Evolutionary conservation across 768 basidiomycete species (phyloP), one percentile per base, ranked within the genome.

Genomic region (Tulasnella calospora): DNA sequence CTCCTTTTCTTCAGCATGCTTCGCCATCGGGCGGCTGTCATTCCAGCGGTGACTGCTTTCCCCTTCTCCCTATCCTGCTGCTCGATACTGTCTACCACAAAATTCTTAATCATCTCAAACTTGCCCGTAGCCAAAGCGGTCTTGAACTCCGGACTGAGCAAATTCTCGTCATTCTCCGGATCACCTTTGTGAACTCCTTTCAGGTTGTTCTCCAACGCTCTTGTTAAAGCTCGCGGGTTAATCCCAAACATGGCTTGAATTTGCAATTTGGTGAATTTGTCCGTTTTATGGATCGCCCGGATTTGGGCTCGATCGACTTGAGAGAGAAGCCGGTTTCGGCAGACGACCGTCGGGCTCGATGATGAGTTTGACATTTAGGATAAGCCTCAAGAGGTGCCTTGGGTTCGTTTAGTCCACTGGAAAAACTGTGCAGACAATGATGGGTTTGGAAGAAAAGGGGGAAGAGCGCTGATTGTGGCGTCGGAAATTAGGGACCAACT

Each of bases 271-370:
- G 35, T 44, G 41, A 71, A 44, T 35, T 44, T 44, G n/a, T 57
- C 30, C 55, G 55, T 57, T 30, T 27, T 57, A n/a, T 71, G n/a
- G 9, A 71, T 44, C 7, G 71, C 35, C 41, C 36, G 41, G 30
- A 36, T 71, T 71, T 71, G 71, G 23, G 71, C 71, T 36, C 36
- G 41, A 35, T 71, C 71, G 35, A 44, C 71, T 23, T 71, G 71
- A 23, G 71, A 71, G 71, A 71, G 71, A 12, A 38, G 5, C 9
- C 71, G 71, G 35, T 71, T 44, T 12, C 71, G 23, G 71, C 35
- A 71, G 71, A 44, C 71, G 71, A 71, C 71, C 7, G 71, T 71
- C 33, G 36, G 36, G 19, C 23, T 35, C 23, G 71, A 71, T 10
- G 41, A 38, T 35, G 71, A 9, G 33, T 33, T 36, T 23, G 23